Evolutionary conservation across 2,329 filamentous ascomycete species (phyloP).

Genomic region (Rachicladosporium sp.): DNA sequence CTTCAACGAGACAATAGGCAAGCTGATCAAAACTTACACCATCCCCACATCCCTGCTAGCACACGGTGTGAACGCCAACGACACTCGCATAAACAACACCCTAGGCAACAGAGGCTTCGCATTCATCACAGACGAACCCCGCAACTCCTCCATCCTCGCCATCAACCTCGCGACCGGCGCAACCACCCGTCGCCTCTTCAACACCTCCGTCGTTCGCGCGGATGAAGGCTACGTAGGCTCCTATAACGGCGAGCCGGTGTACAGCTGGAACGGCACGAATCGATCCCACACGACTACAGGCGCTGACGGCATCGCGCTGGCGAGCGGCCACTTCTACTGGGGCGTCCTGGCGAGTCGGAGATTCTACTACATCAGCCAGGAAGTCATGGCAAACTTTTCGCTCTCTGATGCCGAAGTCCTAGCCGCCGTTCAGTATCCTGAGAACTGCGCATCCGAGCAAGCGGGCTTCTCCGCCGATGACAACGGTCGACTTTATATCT

Average conservation of each 20-base stretch:
- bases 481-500: too few relatives aligned
- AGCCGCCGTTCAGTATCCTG: too few relatives aligned
- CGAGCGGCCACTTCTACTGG: too few relatives aligned
- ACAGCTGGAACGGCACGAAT: slow-evolving; percentile 17
- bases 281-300: slow-evolving; percentile 12
- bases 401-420: too few relatives aligned
- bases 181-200: slow-evolving; percentile 26
- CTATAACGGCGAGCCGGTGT: slow-evolving; percentile 21
- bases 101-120: slow-evolving; percentile 28
- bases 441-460: too few relatives aligned
- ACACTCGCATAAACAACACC: slow-evolving; percentile 32
- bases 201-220: slow-evolving; percentile 26
- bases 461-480: too few relatives aligned
- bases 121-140: slow-evolving; percentile 31
- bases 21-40: slow-evolving; percentile 25
- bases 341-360: too few relatives aligned
- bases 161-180: slow-evolving; percentile 27
- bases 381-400: too few relatives aligned
- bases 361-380: too few relatives aligned
- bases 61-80: slow-evolving; percentile 29
- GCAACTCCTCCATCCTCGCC: slow-evolving; percentile 25
- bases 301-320: slow-evolving; percentile 10
- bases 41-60: slow-evolving; percentile 24
- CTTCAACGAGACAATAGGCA: slow-evolving; percentile 24
- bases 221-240: slow-evolving; percentile 29